Conservation (phyloP, 2,329 filamentous ascomycete species). For the Chaetomium globosum region DNA sequence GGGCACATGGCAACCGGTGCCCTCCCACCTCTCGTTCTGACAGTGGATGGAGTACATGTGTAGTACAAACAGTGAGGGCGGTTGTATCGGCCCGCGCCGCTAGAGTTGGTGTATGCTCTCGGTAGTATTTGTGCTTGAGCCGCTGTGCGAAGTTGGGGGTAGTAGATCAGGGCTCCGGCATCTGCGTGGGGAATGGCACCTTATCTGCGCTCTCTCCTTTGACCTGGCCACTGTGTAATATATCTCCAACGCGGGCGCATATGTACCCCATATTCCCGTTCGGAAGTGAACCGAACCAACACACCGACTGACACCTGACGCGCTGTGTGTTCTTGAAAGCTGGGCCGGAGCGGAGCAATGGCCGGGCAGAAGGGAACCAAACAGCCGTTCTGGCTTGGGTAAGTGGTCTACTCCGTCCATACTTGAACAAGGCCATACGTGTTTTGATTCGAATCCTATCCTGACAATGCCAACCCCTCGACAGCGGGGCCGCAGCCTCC, state of each 20-base stretch:
- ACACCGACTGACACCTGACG: neutral
- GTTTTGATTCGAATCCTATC: neutral
- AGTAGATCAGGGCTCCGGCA: neutral
- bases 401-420: conserved; percentile 13
- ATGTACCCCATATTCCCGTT: conserved; percentile 11
- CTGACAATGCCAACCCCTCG: conserved; percentile 1
- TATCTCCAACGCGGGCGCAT: conserved; percentile 16
- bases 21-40: neutral
- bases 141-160: conserved; percentile 12
- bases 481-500: conserved; percentile 34
- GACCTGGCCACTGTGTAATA: conserved; percentile 2
- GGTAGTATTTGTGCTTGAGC: conserved; percentile 12
- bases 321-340: conserved; percentile 3
- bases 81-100: conserved; percentile 19
- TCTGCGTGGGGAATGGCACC: neutral
- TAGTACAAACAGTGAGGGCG: neutral
- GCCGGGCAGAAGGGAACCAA: conserved; percentile 29
- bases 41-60: neutral
- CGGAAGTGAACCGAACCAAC: neutral
- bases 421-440: neutral
- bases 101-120: neutral
- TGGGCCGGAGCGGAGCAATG: conserved; percentile 24
- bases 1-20: neutral
- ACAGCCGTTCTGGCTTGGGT: conserved; percentile 36
- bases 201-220: neutral